Evolutionary conservation across 345 rosid genomes (phyloP).

Genomic region (Firmiana major): DNA sequence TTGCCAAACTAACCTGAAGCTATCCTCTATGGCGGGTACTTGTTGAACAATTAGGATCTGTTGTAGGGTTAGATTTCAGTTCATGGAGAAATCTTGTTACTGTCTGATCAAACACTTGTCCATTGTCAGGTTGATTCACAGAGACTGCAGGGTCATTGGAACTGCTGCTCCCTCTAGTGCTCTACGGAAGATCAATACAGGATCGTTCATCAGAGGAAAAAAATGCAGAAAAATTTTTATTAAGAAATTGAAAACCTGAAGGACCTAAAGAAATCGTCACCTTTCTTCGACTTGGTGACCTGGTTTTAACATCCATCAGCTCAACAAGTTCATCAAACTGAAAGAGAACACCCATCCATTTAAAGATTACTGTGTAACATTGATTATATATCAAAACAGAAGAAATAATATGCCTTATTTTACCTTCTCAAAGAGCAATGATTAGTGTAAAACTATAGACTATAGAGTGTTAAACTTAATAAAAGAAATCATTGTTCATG

Average conservation of each 20-base stretch:
- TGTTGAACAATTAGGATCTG: conserved; percentile 2
- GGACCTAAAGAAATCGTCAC: not conserved
- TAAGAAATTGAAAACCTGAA: too few species aligned
- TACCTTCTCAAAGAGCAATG: not conserved
- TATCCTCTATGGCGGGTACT: not conserved
- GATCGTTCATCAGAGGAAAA: not conserved
- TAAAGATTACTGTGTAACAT: not conserved
- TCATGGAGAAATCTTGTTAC: conserved; percentile 18
- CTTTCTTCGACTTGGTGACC: conserved; percentile 14
- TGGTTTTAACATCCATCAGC: conserved; percentile 13
- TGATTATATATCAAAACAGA: not conserved
- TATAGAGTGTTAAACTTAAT: not conserved
- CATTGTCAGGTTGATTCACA: not conserved
- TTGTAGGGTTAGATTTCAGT: conserved; percentile 12
- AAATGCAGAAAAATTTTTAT: not conserved
- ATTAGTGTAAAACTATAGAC: not conserved
- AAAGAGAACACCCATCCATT: not conserved
- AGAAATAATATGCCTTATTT: not conserved
- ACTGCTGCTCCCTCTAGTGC: conserved; percentile 2
- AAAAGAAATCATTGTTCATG: not conserved
- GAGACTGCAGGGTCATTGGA: not conserved
- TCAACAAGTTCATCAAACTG: conserved; percentile 18
- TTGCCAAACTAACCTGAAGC: not conserved
- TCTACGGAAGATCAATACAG: not conserved
- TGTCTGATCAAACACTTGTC: conserved; percentile 9